These are phyloP conservation scores for Acanthamoeba culbertsoni DNA, from an alignment of 208 protist genomes.

Conservation along the genomic window DNA sequence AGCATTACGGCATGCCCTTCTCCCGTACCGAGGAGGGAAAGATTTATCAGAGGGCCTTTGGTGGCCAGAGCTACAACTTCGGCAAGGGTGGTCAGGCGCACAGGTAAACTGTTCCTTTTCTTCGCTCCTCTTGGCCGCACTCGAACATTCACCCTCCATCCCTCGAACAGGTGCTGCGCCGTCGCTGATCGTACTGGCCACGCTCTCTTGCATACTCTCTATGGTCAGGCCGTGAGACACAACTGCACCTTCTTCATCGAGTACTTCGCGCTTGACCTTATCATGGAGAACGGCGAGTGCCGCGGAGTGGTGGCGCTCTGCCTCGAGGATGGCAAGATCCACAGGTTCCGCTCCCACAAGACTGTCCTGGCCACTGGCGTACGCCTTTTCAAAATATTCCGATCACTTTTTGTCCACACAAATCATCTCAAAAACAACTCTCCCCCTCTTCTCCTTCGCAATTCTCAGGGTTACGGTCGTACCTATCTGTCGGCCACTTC, in stretches of 20 bases:
- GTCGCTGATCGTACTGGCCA: constrained; percentile 99
- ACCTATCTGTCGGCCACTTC: constrained; percentile 97
- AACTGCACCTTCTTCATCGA: constrained; percentile 98
- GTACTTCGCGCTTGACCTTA: constrained; percentile 98
- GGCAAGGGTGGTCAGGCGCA: constrained; percentile 88
- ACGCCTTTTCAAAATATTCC: not conserved
- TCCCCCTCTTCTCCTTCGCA: not conserved
- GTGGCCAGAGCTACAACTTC: constrained; percentile 97
- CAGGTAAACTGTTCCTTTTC: not conserved
- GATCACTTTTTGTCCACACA: not conserved
- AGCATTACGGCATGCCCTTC: constrained; percentile 98
- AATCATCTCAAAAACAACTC: not conserved
- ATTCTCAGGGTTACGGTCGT: constrained; percentile 91
- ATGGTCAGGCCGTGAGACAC: constrained; percentile 93
- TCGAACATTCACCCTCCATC: not conserved
- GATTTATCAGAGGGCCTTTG: constrained; percentile 99
- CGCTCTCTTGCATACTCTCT: constrained; percentile 98
- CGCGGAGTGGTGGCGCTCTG: constrained; percentile 95
- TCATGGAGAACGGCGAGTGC: constrained; percentile 96
- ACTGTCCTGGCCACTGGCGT: constrained; percentile 96
- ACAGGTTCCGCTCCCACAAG: constrained; percentile 96
- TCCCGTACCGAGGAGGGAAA: constrained; percentile 97
- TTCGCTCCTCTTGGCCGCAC: not conserved
- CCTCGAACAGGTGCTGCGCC: constrained; percentile 93
- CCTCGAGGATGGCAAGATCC: constrained; percentile 97